phyloP scores from a whole-genome alignment of 208 protist genomes.

The Trypanosomatidae sp. region DNA sequence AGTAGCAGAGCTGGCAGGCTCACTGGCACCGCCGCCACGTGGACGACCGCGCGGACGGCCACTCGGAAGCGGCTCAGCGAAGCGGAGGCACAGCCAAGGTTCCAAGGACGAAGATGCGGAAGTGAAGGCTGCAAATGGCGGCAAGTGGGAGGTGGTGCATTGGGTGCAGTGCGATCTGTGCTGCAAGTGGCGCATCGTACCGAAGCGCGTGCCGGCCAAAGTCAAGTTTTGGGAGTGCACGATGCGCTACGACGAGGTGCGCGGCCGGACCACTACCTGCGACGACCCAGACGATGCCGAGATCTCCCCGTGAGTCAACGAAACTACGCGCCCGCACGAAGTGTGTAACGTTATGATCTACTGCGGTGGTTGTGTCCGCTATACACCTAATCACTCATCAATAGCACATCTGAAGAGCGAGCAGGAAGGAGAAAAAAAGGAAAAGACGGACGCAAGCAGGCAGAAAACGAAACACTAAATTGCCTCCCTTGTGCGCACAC shows the following conservation, averaged over 20 bases:
- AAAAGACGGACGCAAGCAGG: neutral
- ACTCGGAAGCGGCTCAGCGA: neutral
- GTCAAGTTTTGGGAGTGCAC: conserved; percentile 63
- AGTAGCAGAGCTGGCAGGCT: neutral
- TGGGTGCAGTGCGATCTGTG: conserved; percentile 87
- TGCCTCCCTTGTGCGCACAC: neutral
- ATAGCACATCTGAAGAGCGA: neutral
- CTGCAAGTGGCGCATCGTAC: conserved; percentile 81
- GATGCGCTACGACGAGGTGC: conserved; percentile 54
- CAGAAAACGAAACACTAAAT: neutral
- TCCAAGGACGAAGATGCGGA: neutral
- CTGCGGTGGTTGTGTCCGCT: neutral
- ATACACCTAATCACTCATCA: neutral
- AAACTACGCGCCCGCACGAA: neutral
- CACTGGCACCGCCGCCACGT: neutral
- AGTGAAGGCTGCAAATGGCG: neutral
- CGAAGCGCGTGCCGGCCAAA: conserved; percentile 31
- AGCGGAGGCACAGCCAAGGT: neutral
- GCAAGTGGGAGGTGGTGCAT: conserved; percentile 51
- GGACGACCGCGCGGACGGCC: neutral
- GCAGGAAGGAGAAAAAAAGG: neutral
- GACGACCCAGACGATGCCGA: conserved; percentile 69
- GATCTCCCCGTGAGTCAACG: conserved; percentile 16
- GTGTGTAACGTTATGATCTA: neutral
- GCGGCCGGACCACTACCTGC: conserved; percentile 46